These are phyloP conservation scores for Carex sylvatica DNA, from an alignment of 202 grass and related monocot genomes.

Conservation along the genomic window DNA sequence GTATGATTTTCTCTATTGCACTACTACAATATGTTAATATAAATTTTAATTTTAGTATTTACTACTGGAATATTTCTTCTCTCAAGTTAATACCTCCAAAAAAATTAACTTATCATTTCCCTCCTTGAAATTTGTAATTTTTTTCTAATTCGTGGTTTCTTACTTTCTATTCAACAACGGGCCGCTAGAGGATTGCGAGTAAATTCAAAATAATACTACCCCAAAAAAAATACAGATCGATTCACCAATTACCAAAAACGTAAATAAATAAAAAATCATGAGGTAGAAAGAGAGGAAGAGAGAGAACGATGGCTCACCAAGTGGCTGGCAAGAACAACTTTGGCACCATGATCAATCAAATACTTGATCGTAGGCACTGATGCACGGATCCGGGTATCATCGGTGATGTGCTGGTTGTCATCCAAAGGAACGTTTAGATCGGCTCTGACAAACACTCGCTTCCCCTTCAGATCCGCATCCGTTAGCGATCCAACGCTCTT, in stretches of 20 bases:
- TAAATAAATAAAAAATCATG: neutral
- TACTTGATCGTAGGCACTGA: conserved; percentile 83
- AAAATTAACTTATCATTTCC: neutral
- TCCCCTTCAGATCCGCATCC: conserved; percentile 81
- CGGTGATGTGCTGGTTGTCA: conserved; percentile 84
- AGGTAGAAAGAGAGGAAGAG: neutral
- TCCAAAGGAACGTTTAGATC: conserved; percentile 95
- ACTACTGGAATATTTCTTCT: neutral
- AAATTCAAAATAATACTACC: neutral
- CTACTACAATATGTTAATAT: neutral
- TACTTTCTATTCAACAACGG: neutral
- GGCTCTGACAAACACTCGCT: conserved; percentile 80
- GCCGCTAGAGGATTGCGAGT: neutral
- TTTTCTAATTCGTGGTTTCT: neutral
- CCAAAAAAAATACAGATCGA: neutral
- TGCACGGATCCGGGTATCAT: conserved; percentile 84
- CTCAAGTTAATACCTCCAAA: neutral
- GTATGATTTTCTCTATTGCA: neutral
- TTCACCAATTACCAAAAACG: neutral
- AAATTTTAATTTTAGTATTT: neutral
- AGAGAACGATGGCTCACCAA: conserved; percentile 38
- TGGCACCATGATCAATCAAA: conserved; percentile 62
- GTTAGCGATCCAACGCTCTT: conserved; percentile 70
- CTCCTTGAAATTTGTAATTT: neutral
- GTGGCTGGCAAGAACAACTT: conserved; percentile 77